Evolutionary conservation across 2,329 filamentous ascomycete species (phyloP).

Genomic region (Nemania abortiva): DNA sequence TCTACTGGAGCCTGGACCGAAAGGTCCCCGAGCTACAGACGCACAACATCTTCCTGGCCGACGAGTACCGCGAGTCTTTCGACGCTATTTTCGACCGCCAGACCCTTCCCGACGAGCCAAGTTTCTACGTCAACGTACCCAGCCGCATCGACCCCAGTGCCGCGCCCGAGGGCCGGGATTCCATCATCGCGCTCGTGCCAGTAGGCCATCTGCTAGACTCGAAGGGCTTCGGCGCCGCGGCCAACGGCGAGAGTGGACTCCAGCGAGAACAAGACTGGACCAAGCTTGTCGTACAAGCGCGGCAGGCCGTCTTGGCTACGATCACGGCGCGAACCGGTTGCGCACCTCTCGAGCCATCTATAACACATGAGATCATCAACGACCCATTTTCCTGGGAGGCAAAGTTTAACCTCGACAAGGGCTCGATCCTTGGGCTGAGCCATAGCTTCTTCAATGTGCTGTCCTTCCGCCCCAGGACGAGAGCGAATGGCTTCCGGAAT

Average conservation of each 20-base stretch:
- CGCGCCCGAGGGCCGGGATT: constrained; percentile 73
- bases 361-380: constrained; percentile 73
- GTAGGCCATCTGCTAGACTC: constrained; percentile 75
- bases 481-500: constrained; percentile 61
- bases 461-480: constrained; percentile 72
- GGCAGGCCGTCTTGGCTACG: constrained; percentile 70
- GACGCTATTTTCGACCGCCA: constrained; percentile 80
- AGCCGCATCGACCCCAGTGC: constrained; percentile 75
- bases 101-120: constrained; percentile 74
- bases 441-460: constrained; percentile 82
- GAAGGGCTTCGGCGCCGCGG: constrained; percentile 28
- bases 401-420: constrained; percentile 80
- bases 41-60: constrained; percentile 83
- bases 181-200: constrained; percentile 77
- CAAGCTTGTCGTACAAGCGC: constrained; percentile 68
- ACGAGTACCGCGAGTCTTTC: constrained; percentile 79
- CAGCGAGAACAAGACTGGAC: constrained; percentile 68
- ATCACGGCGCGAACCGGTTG: constrained; percentile 71
- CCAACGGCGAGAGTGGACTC: constrained; percentile 50
- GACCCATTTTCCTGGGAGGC: constrained; percentile 73
- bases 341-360: constrained; percentile 58
- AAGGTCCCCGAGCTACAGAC: constrained; percentile 72
- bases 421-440: constrained; percentile 77
- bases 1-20: constrained; percentile 77
- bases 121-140: constrained; percentile 83